Conservation (phyloP, 1,284 basidiomycete species). For the Tranzscheliella williamsii region DNA sequence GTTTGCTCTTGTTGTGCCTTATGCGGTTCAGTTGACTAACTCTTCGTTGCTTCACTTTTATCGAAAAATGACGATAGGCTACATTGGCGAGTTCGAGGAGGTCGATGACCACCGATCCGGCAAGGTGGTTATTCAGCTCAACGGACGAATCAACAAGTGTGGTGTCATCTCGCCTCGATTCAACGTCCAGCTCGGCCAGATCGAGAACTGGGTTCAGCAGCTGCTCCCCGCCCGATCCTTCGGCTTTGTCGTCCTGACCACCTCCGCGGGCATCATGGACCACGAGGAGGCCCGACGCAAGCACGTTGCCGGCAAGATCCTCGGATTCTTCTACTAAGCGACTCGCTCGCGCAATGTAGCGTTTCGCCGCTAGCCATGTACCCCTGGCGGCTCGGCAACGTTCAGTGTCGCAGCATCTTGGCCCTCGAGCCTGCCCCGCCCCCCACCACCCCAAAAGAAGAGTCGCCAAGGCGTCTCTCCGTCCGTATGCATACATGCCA, state of each 20-base stretch:
- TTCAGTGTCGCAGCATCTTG: too few species aligned
- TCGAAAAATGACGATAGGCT: conserved; percentile 68
- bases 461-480: too few species aligned
- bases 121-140: conserved; percentile 98
- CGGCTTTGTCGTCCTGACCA: conserved; percentile 95
- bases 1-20: background rate
- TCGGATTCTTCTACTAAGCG: conserved; percentile 61
- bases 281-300: conserved; percentile 99
- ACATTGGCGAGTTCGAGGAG: conserved; percentile 99
- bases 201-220: conserved; percentile 74
- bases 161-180: conserved; percentile 98
- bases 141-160: conserved; percentile 94
- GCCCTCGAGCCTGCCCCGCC: too few species aligned
- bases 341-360: too few species aligned
- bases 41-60: background rate
- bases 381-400: too few species aligned
- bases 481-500: too few species aligned
- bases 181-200: conserved; percentile 91
- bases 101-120: conserved; percentile 98
- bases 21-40: background rate
- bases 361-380: too few species aligned
- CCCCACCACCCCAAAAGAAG: too few species aligned
- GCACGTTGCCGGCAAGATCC: conserved; percentile 85
- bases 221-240: conserved; percentile 74
- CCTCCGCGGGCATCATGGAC: conserved; percentile 97